phyloP scores from a whole-genome alignment of 2,329 filamentous ascomycete species.

The Colletotrichum tabaci region DNA sequence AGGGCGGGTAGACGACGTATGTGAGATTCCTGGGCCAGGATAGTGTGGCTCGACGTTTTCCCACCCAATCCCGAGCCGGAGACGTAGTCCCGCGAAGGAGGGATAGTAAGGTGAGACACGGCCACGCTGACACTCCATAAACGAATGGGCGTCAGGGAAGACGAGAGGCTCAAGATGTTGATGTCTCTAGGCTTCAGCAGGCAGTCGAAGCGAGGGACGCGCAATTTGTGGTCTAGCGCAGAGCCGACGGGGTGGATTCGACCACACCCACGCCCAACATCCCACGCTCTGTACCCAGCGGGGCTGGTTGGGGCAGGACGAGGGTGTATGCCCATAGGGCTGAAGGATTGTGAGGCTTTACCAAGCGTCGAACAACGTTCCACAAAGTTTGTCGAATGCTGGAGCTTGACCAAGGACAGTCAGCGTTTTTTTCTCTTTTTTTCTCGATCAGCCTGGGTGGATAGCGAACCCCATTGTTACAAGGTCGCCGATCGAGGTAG shows the following conservation, averaged over 20 bases:
- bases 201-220: slow-evolving; percentile 18
- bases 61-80: slow-evolving; percentile 22
- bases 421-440: slow-evolving; percentile 13
- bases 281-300: slow-evolving; percentile 22
- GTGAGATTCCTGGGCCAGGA: neutral
- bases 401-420: neutral
- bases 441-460: neutral
- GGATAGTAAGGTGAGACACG: slow-evolving; percentile 6
- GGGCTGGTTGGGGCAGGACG: slow-evolving; percentile 7
- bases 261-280: slow-evolving; percentile 18
- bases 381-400: slow-evolving; percentile 16
- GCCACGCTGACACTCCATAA: slow-evolving; percentile 29
- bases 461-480: neutral
- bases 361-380: slow-evolving; percentile 20
- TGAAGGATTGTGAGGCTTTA: slow-evolving; percentile 38
- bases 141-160: neutral
- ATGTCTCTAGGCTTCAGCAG: slow-evolving; percentile 29
- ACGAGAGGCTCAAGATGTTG: slow-evolving; percentile 8
- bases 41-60: slow-evolving; percentile 17
- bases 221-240: slow-evolving; percentile 29
- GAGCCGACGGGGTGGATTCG: slow-evolving; percentile 33
- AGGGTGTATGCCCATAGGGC: slow-evolving; percentile 31
- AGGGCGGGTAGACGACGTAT: neutral
- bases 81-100: slow-evolving; percentile 17
- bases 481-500: neutral